Evolutionary conservation across 1,284 basidiomycete species (phyloP).

Genomic region (Cryptococcus sp.): DNA sequence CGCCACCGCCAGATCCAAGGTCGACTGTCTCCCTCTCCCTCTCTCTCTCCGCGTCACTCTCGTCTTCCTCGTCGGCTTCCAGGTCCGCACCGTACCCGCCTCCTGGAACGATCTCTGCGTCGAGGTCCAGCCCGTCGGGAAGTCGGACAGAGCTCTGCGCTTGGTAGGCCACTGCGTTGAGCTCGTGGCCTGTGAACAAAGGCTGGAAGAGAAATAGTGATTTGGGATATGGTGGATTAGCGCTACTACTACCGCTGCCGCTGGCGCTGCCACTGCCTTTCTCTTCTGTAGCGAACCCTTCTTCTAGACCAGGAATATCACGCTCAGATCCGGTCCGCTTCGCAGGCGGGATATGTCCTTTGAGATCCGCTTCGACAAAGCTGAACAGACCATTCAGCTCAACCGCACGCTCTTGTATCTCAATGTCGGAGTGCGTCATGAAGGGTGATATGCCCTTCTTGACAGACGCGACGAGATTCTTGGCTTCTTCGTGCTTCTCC

Average conservation of each 20-base stretch:
- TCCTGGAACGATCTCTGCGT: conserved; percentile 73
- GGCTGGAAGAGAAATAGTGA: conserved; percentile 84
- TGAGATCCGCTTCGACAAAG: conserved; percentile 79
- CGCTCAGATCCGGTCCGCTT: conserved; percentile 20
- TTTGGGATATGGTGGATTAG: conserved; percentile 65
- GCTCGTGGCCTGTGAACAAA: conserved; percentile 74
- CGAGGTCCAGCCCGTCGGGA: conserved; percentile 83
- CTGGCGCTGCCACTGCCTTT: neutral
- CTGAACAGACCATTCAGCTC: conserved; percentile 77
- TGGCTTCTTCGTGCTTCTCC: conserved; percentile 57
- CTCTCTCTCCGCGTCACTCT: conserved; percentile 44
- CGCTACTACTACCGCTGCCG: conserved; percentile 45
- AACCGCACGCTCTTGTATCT: conserved; percentile 89
- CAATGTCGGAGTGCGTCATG: conserved; percentile 65
- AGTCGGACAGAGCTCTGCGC: conserved; percentile 80
- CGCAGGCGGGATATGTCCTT: conserved; percentile 56
- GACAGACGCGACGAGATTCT: conserved; percentile 64
- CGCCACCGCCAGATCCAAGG: conserved; percentile 46
- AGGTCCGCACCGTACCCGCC: conserved; percentile 34
- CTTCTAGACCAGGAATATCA: conserved; percentile 48
- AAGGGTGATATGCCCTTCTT: conserved; percentile 62
- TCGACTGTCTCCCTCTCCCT: conserved; percentile 28
- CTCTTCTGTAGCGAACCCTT: conserved; percentile 42
- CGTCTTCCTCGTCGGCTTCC: conserved; percentile 41
- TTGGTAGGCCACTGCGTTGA: conserved; percentile 77